Conservation (phyloP, 2,329 filamentous ascomycete genomes). For the Plectosphaerella cucumerina region DNA sequence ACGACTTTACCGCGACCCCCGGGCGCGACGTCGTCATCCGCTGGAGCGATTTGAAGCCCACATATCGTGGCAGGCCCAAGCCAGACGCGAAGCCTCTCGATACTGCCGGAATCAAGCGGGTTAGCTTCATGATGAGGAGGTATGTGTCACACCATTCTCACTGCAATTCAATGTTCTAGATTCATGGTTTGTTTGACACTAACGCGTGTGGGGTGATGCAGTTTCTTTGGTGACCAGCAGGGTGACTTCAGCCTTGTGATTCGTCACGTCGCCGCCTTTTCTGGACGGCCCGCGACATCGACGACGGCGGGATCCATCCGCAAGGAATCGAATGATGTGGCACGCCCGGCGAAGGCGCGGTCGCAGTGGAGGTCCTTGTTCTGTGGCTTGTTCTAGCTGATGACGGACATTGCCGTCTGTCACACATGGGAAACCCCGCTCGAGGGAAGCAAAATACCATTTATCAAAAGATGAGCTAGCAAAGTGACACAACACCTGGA, state of each 20-base stretch:
- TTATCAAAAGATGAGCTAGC: no score
- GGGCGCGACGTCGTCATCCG: slow-evolving; percentile 45
- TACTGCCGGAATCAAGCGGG: slow-evolving; percentile 54
- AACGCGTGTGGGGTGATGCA: slow-evolving; percentile 25
- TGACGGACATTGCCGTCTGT: not conserved
- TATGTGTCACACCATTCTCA: slow-evolving; percentile 31
- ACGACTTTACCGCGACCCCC: slow-evolving; percentile 49
- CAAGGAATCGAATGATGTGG: not conserved
- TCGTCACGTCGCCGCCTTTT: slow-evolving; percentile 10
- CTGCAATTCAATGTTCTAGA: not conserved
- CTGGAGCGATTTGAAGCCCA: slow-evolving; percentile 65
- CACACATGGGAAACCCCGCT: no score
- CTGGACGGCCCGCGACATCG: slow-evolving; percentile 2
- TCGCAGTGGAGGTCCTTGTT: not conserved
- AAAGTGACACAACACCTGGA: no score
- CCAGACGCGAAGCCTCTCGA: slow-evolving; percentile 58
- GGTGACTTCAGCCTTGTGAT: slow-evolving; percentile 61
- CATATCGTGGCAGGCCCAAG: slow-evolving; percentile 66
- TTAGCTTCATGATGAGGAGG: slow-evolving; percentile 82
- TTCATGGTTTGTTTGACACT: no score
- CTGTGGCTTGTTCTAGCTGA: not conserved
- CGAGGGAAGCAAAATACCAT: no score
- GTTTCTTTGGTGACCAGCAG: slow-evolving; percentile 72
- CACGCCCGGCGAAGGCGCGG: not conserved
- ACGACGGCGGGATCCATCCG: not conserved